These are phyloP conservation scores for Antitrichia curtipendula DNA, from an alignment of 225 moss, liverwort and hornwort species.

Conservation along the genomic window DNA sequence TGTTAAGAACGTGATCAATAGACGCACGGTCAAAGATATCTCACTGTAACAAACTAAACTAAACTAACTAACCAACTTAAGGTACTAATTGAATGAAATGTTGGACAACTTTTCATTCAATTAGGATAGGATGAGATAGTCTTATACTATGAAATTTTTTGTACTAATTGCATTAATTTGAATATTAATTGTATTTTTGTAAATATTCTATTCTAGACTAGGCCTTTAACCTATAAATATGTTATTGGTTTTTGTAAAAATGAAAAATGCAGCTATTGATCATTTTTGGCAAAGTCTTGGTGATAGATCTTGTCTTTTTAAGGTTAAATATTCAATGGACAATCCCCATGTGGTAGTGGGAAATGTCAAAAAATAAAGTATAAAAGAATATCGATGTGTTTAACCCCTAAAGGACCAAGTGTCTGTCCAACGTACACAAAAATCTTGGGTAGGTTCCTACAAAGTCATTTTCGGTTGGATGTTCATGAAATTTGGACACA, in stretches of 20 bases:
- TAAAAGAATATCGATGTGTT: not conserved
- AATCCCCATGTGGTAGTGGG: too few relatives aligned
- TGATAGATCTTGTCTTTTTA: too few relatives aligned
- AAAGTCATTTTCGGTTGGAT: too few relatives aligned
- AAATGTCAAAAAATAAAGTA: not conserved
- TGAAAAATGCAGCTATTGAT: not conserved
- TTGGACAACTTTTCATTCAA: not conserved
- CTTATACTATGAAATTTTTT: not conserved
- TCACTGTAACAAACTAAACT: too few relatives aligned
- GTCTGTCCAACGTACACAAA: too few relatives aligned
- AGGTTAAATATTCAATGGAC: too few relatives aligned
- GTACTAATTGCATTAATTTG: not conserved
- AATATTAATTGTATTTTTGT: not conserved
- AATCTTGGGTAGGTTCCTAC: too few relatives aligned
- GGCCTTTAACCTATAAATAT: fast-evolving
- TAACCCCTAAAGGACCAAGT: too few relatives aligned
- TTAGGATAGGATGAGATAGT: not conserved
- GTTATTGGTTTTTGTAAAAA: not conserved
- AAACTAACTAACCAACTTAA: too few relatives aligned
- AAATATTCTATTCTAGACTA: not conserved
- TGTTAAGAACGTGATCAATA: too few relatives aligned
- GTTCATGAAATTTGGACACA: too few relatives aligned
- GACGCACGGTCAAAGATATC: too few relatives aligned
- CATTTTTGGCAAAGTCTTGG: not conserved
- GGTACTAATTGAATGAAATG: not conserved